These are phyloP conservation scores for Chaetomium fimeti DNA, from an alignment of 495 filamentous ascomycete genomes.

Conservation along the genomic window DNA sequence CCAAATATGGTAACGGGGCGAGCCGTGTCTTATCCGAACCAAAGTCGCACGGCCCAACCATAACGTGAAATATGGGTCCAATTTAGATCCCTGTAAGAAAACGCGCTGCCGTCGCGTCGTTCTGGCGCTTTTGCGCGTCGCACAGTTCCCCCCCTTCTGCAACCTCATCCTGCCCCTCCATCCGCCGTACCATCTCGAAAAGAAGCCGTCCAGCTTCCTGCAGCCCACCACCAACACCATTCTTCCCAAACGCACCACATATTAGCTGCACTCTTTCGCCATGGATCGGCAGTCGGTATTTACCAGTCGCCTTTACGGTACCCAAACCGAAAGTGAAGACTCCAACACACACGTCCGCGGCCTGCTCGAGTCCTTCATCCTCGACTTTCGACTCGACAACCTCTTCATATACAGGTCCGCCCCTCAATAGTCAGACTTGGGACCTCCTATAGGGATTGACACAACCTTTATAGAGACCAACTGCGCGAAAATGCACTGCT, in stretches of 20 bases:
- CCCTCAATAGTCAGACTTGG: neutral
- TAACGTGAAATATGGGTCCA: conserved; percentile 17
- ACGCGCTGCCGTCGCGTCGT: conserved; percentile 23
- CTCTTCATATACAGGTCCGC: conserved; percentile 83
- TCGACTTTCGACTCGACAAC: conserved; percentile 94
- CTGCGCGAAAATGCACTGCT: conserved; percentile 92
- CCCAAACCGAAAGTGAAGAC: conserved; percentile 55
- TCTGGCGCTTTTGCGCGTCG: conserved; percentile 25
- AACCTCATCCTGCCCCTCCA: conserved; percentile 21
- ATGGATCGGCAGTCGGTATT: conserved; percentile 92
- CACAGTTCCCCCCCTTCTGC: conserved; percentile 17
- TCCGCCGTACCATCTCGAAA: conserved; percentile 15
- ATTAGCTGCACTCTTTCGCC: neutral
- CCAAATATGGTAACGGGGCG: neutral
- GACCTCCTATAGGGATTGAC: conserved; percentile 20
- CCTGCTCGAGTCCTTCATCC: conserved; percentile 77
- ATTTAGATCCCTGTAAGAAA: conserved; percentile 35
- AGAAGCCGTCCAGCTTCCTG: neutral
- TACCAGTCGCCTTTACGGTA: conserved; percentile 56
- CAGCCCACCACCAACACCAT: neutral
- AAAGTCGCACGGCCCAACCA: neutral
- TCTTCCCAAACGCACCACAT: neutral
- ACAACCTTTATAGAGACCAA: conserved; percentile 68
- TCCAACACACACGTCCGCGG: conserved; percentile 57
- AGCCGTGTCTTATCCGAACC: neutral